These are phyloP conservation scores for Phytophthora cryptogea DNA, from an alignment of 352 stramenopile genomes.

Conservation along the genomic window DNA sequence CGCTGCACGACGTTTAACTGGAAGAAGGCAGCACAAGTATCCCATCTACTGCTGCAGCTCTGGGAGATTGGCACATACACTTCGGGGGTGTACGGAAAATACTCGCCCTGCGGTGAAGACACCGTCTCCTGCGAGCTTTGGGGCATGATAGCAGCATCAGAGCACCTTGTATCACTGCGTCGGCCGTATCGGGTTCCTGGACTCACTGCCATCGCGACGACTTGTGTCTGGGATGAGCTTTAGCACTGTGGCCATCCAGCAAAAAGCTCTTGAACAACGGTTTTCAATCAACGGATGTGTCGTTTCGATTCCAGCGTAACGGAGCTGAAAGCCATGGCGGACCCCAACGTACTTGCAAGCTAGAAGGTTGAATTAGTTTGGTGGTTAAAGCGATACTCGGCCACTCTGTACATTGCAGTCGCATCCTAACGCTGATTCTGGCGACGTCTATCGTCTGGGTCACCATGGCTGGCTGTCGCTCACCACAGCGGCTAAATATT, in stretches of 20 bases:
- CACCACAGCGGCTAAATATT: constrained; percentile 73
- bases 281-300: constrained; percentile 3
- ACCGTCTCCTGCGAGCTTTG: constrained; percentile 18
- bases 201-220: not conserved
- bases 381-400: not conserved
- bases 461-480: constrained; percentile 59
- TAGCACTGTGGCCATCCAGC: not conserved
- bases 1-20: constrained; percentile 62
- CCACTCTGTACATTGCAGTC: constrained; percentile 5
- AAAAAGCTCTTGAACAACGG: not conserved
- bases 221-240: not conserved
- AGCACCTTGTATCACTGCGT: constrained; percentile 5
- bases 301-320: not conserved
- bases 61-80: not conserved
- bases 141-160: not conserved
- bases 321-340: not conserved
- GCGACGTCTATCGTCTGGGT: constrained; percentile 14
- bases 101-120: constrained; percentile 11
- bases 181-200: not conserved
- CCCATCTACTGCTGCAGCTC: not conserved
- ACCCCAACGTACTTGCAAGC: not conserved
- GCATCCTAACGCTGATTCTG: not conserved
- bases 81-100: constrained; percentile 11
- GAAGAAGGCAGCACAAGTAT: constrained; percentile 19
- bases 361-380: not conserved